phyloP scores from a whole-genome alignment of 129 eudicot species.

The Artemisia tridentata region DNA sequence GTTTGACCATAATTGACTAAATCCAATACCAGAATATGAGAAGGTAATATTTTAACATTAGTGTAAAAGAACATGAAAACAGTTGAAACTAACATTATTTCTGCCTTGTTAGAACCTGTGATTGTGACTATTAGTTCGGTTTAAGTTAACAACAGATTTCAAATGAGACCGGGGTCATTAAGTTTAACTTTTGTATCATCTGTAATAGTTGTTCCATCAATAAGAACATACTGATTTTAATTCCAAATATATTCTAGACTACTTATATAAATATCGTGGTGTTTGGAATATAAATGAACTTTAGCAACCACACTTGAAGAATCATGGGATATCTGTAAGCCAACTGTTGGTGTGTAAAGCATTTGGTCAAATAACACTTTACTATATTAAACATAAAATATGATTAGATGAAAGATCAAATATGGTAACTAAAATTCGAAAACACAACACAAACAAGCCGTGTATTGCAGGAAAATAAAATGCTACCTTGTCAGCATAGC shows the following conservation, averaged over 20 bases:
- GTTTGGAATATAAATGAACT: background rate
- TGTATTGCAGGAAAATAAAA: background rate
- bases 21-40: background rate
- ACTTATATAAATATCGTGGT: background rate
- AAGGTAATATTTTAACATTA: background rate
- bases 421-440: background rate
- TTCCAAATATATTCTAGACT: no score
- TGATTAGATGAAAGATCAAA: background rate
- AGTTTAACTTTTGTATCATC: no score
- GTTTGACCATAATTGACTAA: background rate
- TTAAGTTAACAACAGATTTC: background rate
- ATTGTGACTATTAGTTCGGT: background rate
- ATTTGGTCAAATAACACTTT: background rate
- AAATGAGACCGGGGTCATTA: no score
- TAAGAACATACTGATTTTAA: no score
- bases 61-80: background rate
- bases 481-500: constrained; percentile 56
- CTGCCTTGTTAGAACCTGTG: background rate
- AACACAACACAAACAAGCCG: background rate
- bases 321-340: background rate
- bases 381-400: background rate
- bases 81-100: background rate
- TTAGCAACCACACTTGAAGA: background rate
- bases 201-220: no score
- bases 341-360: background rate